A percentile compares a stretch with the other conserved stretches of the same genome.
Conservation (phyloP, 345 rosid species). For the Citrus mangshanensis region DNA sequence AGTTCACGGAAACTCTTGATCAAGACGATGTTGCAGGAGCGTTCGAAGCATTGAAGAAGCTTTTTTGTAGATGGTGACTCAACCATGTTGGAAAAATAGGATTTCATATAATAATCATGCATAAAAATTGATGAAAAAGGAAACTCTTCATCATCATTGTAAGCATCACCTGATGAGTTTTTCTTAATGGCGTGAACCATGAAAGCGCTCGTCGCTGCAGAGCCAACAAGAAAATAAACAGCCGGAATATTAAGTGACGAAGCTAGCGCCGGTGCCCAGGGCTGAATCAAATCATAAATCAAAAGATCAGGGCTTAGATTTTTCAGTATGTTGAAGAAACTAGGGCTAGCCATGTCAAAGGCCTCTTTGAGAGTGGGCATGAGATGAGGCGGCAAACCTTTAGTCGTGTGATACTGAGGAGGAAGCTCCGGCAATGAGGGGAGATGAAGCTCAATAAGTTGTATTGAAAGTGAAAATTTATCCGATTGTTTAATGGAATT, state of each 20-base stretch:
- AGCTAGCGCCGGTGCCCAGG: conserved; percentile 35
- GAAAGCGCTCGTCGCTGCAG: conserved; percentile 3
- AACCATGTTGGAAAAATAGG: background rate
- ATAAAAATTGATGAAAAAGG: conserved; percentile 15
- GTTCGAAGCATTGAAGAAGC: conserved; percentile 13
- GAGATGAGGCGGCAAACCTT: conserved; percentile 34
- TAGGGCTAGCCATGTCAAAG: conserved; percentile 24
- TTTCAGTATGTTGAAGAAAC: conserved; percentile 19
- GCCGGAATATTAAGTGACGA: conserved; percentile 24
- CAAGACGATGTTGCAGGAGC: conserved; percentile 20
- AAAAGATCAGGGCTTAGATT: conserved; percentile 25
- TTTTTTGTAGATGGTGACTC: background rate
- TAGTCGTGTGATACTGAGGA: conserved; percentile 43
- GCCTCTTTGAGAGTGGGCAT: conserved; percentile 29
- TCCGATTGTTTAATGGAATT: conserved; percentile 12
- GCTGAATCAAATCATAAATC: conserved; percentile 32
- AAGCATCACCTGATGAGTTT: background rate
- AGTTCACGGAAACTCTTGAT: conserved; percentile 31
- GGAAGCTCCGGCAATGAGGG: conserved; percentile 39
- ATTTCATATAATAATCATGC: background rate
- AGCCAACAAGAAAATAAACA: conserved; percentile 11
- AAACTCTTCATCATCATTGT: background rate
- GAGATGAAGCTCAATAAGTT: conserved; percentile 36
- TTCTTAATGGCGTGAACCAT: background rate
- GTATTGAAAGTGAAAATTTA: conserved; percentile 19